Evolutionary conservation across 2,329 filamentous ascomycete genomes (phyloP), one percentile per base, ranked within the genome.

Genomic region (Daldinia sp.): DNA sequence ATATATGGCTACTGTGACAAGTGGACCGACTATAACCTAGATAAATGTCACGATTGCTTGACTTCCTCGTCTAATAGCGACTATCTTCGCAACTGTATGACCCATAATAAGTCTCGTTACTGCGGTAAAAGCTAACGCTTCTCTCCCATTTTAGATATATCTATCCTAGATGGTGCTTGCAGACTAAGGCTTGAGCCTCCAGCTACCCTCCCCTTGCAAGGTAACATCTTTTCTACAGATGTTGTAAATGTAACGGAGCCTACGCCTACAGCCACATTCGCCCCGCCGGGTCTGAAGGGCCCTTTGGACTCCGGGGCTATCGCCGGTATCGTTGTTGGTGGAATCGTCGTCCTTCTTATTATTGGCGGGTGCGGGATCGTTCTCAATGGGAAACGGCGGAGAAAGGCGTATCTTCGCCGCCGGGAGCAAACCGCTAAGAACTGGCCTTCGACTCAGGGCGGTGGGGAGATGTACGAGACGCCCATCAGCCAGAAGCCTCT

Each of bases 241-340:
- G 64, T 72, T 0, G 81, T 89, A 44, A 85, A 84, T 65, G 81
- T 87, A 60, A 88, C 87, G 2, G 79, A 80, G 0, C 86, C 88
- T 0, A 79, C 82, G 0, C 78, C 83, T 0, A 79, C 79, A 0
- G 78, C 81, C 6, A 78, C 79, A 0, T 76, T 84, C n/a, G 68
- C 81, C 79, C 81, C 0, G 76, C 81, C 33, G 82, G 83, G 74
- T 33, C 76, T 80, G 37, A 79, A 81, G 3, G 83, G 85, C 0
- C 81, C 86, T 0, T 75, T 90, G 6, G 82, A 78, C 1, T 79
- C 89, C 1, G 86, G 84, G 4, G 85, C 82, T 12, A 87, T 88
- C 61, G 87, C 89, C 0, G 89, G 88, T 68, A 86, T 90, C 58
- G 86, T 83, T 13, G 80, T 87, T 23, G 88, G 83, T 4, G 83